A percentile compares a stretch with the other conserved stretches of the same genome.
These are phyloP conservation scores for Beverwykella pulmonaria DNA, from an alignment of 495 filamentous ascomycete genomes.

Conservation along the genomic window DNA sequence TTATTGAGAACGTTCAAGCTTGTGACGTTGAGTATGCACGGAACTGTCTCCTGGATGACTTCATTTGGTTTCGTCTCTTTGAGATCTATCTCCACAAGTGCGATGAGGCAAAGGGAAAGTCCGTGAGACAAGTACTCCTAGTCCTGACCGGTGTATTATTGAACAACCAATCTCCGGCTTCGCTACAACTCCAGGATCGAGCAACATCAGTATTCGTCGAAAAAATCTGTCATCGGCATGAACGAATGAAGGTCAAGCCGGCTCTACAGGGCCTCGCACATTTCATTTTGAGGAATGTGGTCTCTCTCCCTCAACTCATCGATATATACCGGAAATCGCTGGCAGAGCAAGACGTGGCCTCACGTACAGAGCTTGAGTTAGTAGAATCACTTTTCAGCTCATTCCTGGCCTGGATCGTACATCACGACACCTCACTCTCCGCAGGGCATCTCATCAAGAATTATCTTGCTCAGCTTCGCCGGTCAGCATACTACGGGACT, in stretches of 20 bases:
- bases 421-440: conserved; percentile 64
- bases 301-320: conserved; percentile 39
- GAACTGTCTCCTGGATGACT: conserved; percentile 43
- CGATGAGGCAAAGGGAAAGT: conserved; percentile 72
- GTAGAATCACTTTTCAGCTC: conserved; percentile 36
- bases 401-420: conserved; percentile 63
- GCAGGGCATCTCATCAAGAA: conserved; percentile 66
- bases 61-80: conserved; percentile 63
- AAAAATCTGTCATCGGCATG: conserved; percentile 55
- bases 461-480: conserved; percentile 51
- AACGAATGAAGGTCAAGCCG: conserved; percentile 61
- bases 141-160: conserved; percentile 43
- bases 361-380: not conserved
- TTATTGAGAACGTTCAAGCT: conserved; percentile 41
- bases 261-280: conserved; percentile 62
- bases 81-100: conserved; percentile 72
- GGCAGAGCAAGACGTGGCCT: not conserved
- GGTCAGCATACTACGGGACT: not conserved
- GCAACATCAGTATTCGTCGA: conserved; percentile 50
- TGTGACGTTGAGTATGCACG: conserved; percentile 46
- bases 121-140: conserved; percentile 69
- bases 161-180: not conserved
- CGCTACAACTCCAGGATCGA: conserved; percentile 4
- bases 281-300: conserved; percentile 58
- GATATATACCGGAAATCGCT: conserved; percentile 41